Percentiles rank a stretch among this genome's conserved stretches.
Conservation (phyloP, 2,329 filamentous ascomycete species). For the Ascosphaera aggregata region DNA sequence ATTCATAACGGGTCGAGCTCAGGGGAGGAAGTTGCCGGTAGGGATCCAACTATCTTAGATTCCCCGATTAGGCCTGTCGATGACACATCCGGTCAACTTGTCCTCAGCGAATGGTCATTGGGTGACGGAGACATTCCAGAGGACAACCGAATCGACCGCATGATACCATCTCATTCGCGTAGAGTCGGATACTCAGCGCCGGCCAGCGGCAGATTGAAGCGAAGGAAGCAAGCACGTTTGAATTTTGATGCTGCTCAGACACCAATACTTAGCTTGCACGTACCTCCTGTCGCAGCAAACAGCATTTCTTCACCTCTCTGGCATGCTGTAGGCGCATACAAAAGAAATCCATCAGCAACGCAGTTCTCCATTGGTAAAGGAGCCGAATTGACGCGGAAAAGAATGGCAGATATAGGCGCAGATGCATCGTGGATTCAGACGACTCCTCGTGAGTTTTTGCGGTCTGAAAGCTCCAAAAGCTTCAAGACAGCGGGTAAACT, state of each 20-base stretch:
- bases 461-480: background rate
- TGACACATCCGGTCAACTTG: conserved; percentile 3
- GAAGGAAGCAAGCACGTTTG: background rate
- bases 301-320: background rate
- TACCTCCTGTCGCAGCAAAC: background rate
- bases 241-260: background rate
- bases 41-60: background rate
- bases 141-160: conserved; percentile 20
- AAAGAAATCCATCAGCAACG: background rate
- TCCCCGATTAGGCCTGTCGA: conserved; percentile 2
- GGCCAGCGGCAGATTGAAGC: background rate
- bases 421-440: background rate
- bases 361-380: background rate
- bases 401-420: background rate
- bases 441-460: background rate
- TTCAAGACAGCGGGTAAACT: background rate
- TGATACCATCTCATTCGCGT: conserved; percentile 13
- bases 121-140: conserved; percentile 16
- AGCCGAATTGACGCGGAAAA: background rate
- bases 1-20: conserved; percentile 12
- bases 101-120: conserved; percentile 1
- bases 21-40: conserved; percentile 8
- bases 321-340: too few species aligned
- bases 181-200: conserved; percentile 2
- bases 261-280: background rate